Evolutionary conservation across 2,329 filamentous ascomycete species (phyloP), one percentile per base, ranked within the genome.

Genomic region (Talaromyces sp.): DNA sequence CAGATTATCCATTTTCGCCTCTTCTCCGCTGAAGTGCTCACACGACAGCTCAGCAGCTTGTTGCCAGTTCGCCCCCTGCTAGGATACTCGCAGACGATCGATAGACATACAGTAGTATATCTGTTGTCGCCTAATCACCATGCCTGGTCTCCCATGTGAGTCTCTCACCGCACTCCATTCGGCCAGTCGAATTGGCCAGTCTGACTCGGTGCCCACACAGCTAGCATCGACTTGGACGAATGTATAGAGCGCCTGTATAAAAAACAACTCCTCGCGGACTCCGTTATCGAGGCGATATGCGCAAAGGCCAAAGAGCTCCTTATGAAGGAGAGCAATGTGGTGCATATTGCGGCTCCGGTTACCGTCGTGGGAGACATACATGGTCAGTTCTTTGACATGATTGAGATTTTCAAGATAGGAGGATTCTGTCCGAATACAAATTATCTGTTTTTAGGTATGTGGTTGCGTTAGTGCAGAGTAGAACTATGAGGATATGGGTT

Each of bases 301-400:
- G 93, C 95, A 78, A 99, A 99, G 79, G 95, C 96, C 24, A 99
- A 99, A 77, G 95, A 99, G 83, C 85, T 99, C 72, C 86, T 99
- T 71, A 99, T 99, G 95, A 94, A 96, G 76, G 95, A 99, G 87
- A 98, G 94, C 86, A 99, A 99, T 81, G 95, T 99, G 68, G 95
- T 99, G 67, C 95, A 99, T 78, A 96, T 99, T 68, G 88, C 88
- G 72, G 93, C 95, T 37, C 95, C 95, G 1, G 92, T 99, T 66
- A 99, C 95, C 16, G 95, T 99, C 10, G 95, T 99, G 45, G 95
- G 95, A 70, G 95, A 99, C 77, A 99, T 99, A 71, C 95, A 99
- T 78, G 95, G 95, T 66, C 95, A 99, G 79, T 99, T 99, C 82
- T 98, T 94, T 79, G 95, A 99, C 78, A 88, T 99, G 81, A 95